phyloP scores from a whole-genome alignment of 2,329 filamentous ascomycete genomes.

The Talaromyces funiculosus region DNA sequence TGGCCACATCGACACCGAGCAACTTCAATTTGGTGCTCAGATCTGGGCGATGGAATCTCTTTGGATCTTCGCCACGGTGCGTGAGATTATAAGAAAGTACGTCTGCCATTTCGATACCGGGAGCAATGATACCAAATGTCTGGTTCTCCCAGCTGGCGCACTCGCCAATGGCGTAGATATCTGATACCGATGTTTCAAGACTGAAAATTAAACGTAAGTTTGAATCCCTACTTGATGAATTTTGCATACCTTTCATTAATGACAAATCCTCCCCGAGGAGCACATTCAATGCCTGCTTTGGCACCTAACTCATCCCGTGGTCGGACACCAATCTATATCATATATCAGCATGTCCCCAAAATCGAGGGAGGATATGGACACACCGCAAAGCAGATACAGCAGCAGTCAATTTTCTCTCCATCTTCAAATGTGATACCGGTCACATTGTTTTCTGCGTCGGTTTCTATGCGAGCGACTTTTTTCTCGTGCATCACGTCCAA shows the following conservation, averaged over 20 bases:
- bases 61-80: slow-evolving; percentile 63
- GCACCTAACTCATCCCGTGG: slow-evolving; percentile 72
- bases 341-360: neutral
- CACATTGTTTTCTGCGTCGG: slow-evolving; percentile 62
- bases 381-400: slow-evolving; percentile 76
- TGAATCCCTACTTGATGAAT: neutral
- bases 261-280: slow-evolving; percentile 66
- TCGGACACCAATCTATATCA: slow-evolving; percentile 64
- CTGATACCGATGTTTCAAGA: slow-evolving; percentile 63
- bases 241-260: slow-evolving; percentile 38
- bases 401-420: slow-evolving; percentile 69
- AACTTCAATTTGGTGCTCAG: slow-evolving; percentile 89
- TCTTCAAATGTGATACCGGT: slow-evolving; percentile 74
- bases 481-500: slow-evolving; percentile 75
- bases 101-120: slow-evolving; percentile 88
- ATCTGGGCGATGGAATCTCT: slow-evolving; percentile 73
- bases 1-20: slow-evolving; percentile 83
- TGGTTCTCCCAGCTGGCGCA: slow-evolving; percentile 85
- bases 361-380: slow-evolving; percentile 17
- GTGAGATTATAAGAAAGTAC: slow-evolving; percentile 88
- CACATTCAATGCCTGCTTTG: slow-evolving; percentile 64
- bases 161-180: slow-evolving; percentile 84
- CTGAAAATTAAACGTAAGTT: slow-evolving; percentile 16
- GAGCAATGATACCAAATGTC: slow-evolving; percentile 82
- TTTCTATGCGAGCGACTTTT: slow-evolving; percentile 66